Conservation (phyloP, 345 rosid species). For the Pistacia integerrima region DNA sequence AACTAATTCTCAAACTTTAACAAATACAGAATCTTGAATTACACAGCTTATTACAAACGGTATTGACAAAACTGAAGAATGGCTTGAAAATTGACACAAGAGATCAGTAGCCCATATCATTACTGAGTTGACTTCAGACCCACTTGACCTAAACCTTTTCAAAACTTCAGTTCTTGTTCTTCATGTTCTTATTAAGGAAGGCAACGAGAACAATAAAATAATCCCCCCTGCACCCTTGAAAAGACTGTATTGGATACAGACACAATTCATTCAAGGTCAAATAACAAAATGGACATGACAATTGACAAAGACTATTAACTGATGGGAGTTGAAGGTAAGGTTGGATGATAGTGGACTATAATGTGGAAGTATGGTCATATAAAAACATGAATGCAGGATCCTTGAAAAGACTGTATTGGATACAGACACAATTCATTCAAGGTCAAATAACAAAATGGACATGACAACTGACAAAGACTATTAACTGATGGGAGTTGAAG, state of each 20-base stretch:
- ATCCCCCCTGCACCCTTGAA: neutral
- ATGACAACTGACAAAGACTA: neutral
- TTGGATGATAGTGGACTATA: too few species aligned
- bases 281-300: neutral
- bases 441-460: neutral
- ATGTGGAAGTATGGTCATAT: too few species aligned
- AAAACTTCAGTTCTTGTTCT: neutral
- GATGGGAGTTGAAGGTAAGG: too few species aligned
- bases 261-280: neutral
- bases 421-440: neutral
- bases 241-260: neutral
- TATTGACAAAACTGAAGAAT: slow-evolving; percentile 2
- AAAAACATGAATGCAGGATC: too few species aligned
- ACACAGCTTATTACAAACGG: neutral
- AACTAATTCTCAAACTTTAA: neutral
- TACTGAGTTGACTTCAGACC: neutral
- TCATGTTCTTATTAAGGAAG: neutral
- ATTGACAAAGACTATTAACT: neutral
- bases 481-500: too few species aligned
- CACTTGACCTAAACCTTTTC: neutral
- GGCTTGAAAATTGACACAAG: neutral
- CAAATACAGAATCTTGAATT: neutral
- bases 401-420: neutral
- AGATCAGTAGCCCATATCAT: neutral
- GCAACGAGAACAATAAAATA: neutral